phyloP scores from a whole-genome alignment of 2,329 filamentous ascomycete species.

The Xenoacremonium recifei region DNA sequence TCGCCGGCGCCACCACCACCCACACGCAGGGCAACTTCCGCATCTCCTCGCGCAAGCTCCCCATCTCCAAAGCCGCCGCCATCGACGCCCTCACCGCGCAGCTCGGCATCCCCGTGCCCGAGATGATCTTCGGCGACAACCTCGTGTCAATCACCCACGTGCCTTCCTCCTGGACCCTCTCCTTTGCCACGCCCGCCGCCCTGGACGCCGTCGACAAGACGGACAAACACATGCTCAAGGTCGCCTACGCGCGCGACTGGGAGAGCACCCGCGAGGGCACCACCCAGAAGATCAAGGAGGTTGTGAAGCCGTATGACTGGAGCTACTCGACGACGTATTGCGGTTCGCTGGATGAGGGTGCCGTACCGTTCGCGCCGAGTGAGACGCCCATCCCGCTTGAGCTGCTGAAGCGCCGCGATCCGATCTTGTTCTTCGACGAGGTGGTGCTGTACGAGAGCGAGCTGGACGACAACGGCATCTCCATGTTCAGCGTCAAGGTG shows the following conservation, averaged over 20 bases:
- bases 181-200: slow-evolving; percentile 83
- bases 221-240: slow-evolving; percentile 84
- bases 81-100: slow-evolving; percentile 81
- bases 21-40: slow-evolving; percentile 65
- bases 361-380: slow-evolving; percentile 25
- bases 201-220: slow-evolving; percentile 94
- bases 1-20: slow-evolving; percentile 53
- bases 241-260: slow-evolving; percentile 91
- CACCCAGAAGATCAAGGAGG: slow-evolving; percentile 84
- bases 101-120: slow-evolving; percentile 83
- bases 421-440: slow-evolving; percentile 95
- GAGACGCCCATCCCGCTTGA: slow-evolving; percentile 71
- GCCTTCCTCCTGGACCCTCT: slow-evolving; percentile 73
- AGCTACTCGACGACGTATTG: slow-evolving; percentile 89
- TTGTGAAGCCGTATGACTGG: slow-evolving; percentile 97
- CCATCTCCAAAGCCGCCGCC: slow-evolving; percentile 87
- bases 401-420: slow-evolving; percentile 82
- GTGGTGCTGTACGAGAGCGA: slow-evolving; percentile 97
- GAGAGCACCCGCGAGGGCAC: slow-evolving; percentile 65
- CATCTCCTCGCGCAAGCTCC: slow-evolving; percentile 83
- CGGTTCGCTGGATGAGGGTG: slow-evolving; percentile 58
- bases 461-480: slow-evolving; percentile 95
- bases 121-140: slow-evolving; percentile 99
- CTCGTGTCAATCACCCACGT: slow-evolving; percentile 71
- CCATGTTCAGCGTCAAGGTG: slow-evolving; percentile 84